Conservation (phyloP, 306 rosid species). For the Cucumis cinereus region DNA sequence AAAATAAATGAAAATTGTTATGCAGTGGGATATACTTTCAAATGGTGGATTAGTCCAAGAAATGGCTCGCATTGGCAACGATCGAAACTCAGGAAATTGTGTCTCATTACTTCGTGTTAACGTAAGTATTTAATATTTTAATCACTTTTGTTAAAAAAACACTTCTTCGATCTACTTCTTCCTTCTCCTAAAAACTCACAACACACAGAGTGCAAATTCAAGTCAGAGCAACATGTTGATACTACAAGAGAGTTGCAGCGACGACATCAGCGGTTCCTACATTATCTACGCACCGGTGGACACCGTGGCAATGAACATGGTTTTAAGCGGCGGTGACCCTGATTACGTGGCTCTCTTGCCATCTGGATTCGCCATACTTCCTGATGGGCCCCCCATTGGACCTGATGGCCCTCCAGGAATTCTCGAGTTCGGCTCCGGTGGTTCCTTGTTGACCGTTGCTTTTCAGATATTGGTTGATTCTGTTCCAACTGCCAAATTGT, state of each 20-base stretch:
- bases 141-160: too few species aligned
- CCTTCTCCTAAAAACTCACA: too few species aligned
- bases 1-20: too few species aligned
- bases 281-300: conserved; percentile 46
- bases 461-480: conserved; percentile 4
- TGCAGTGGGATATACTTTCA: conserved; percentile 9
- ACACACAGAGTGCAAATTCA: background rate
- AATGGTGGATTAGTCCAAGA: conserved; percentile 2
- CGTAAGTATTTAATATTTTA: background rate
- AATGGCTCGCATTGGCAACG: conserved; percentile 1
- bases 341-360: conserved; percentile 27
- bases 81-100: background rate
- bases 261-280: conserved; percentile 29
- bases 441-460: background rate
- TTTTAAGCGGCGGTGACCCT: conserved; percentile 28
- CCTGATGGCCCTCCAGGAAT: background rate
- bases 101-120: conserved; percentile 3
- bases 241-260: conserved; percentile 39
- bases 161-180: background rate
- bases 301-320: background rate
- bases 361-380: conserved; percentile 48
- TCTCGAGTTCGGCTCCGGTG: conserved; percentile 4
- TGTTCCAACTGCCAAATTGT: background rate
- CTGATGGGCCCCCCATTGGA: conserved; percentile 4
- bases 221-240: conserved; percentile 3